phyloP scores from a whole-genome alignment of 2,329 filamentous ascomycete species.

The Gaeumannomyces tritici region DNA sequence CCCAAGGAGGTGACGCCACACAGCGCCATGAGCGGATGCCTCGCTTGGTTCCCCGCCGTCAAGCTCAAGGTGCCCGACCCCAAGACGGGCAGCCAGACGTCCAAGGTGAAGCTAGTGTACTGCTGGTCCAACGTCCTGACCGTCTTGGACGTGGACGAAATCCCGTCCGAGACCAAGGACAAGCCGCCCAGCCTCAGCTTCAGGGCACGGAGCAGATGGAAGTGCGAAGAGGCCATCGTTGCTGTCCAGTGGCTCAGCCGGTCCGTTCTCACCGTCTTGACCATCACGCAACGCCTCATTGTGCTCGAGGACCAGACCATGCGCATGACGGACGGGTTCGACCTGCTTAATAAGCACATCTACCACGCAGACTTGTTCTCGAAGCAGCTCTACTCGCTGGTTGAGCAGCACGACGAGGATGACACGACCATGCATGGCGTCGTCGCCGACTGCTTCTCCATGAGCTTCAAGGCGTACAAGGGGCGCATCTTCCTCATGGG shows the following conservation, averaged over 20 bases:
- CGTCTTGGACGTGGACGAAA: conserved; percentile 77
- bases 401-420: conserved; percentile 72
- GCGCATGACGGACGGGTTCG: conserved; percentile 89
- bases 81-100: conserved; percentile 56
- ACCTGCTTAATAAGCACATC: conserved; percentile 83
- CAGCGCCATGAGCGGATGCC: conserved; percentile 82
- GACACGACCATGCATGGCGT: conserved; percentile 89
- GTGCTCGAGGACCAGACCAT: conserved; percentile 79
- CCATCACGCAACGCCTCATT: conserved; percentile 86
- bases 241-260: conserved; percentile 94
- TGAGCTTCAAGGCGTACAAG: conserved; percentile 96
- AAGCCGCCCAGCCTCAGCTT: conserved; percentile 74
- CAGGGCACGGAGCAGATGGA: conserved; percentile 77
- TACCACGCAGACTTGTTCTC: conserved; percentile 90
- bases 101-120: conserved; percentile 83
- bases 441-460: conserved; percentile 93
- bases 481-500: conserved; percentile 85
- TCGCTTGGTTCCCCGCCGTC: conserved; percentile 96
- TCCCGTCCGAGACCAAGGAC: conserved; percentile 57
- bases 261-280: conserved; percentile 83
- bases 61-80: conserved; percentile 71
- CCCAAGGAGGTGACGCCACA: conserved; percentile 88
- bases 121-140: conserved; percentile 99
- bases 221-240: conserved; percentile 88
- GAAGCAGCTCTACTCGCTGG: conserved; percentile 69